Percentiles rank a stretch among this genome's conserved stretches.
phyloP scores from a whole-genome alignment of 2,329 filamentous ascomycete genomes.

The Drechslera avenae region DNA sequence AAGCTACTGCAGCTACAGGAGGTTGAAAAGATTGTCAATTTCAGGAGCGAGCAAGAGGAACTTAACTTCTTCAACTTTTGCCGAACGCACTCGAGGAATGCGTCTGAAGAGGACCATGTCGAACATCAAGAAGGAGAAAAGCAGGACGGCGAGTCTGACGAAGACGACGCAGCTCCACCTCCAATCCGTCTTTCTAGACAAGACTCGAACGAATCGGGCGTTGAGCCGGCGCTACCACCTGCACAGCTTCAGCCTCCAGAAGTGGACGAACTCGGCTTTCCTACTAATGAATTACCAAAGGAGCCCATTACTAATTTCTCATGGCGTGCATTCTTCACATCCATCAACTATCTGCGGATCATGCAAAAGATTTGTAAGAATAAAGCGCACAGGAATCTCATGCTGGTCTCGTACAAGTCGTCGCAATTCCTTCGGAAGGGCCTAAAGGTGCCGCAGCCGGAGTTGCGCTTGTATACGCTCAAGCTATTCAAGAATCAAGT shows the following conservation, averaged over 20 bases:
- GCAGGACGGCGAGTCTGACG: constrained; percentile 41
- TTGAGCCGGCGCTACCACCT: constrained; percentile 30
- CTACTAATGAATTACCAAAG: constrained; percentile 69
- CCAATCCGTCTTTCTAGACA: constrained; percentile 68
- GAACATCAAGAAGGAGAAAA: constrained; percentile 24
- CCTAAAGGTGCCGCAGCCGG: constrained; percentile 85
- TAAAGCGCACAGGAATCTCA: constrained; percentile 91
- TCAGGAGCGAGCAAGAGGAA: constrained; percentile 80
- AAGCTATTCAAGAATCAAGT: constrained; percentile 99
- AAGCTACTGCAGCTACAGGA: constrained; percentile 96
- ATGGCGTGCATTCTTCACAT: constrained; percentile 91
- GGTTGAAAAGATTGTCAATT: constrained; percentile 86
- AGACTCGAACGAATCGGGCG: constrained; percentile 35
- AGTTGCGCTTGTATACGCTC: constrained; percentile 88
- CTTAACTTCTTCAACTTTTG: constrained; percentile 93
- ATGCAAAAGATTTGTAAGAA: constrained; percentile 97
- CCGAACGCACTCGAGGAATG: constrained; percentile 70
- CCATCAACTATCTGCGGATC: constrained; percentile 92
- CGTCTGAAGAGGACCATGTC: constrained; percentile 34
- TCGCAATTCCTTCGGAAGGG: constrained; percentile 90
- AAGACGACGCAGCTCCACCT: constrained; percentile 78
- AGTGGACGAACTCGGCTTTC: constrained; percentile 88
- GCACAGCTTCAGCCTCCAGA: constrained; percentile 52
- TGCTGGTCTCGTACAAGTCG: constrained; percentile 95
- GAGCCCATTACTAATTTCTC: constrained; percentile 88